A percentile compares a stretch with the other conserved stretches of the same genome.
Conservation (phyloP, 2,329 filamentous ascomycete genomes). For the Aspergillus clavatus region DNA sequence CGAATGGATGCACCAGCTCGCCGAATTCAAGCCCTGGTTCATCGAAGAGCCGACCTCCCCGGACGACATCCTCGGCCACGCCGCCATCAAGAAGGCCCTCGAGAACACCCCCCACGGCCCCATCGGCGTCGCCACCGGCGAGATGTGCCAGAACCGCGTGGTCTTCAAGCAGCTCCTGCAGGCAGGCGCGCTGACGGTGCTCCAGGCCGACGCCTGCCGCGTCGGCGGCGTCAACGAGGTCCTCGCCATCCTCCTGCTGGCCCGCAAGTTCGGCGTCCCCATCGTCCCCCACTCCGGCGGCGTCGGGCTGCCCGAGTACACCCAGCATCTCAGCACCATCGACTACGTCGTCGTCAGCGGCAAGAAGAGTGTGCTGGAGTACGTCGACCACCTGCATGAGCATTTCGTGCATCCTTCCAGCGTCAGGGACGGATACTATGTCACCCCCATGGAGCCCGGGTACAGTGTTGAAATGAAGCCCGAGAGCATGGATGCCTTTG, state of each 20-base stretch:
- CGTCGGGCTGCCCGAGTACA: slow-evolving; percentile 89
- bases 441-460: slow-evolving; percentile 74
- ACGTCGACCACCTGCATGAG: slow-evolving; percentile 89
- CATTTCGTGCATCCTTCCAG: slow-evolving; percentile 79
- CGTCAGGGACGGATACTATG: slow-evolving; percentile 81
- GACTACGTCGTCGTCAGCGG: slow-evolving; percentile 86
- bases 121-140: slow-evolving; percentile 83
- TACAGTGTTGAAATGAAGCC: slow-evolving; percentile 94
- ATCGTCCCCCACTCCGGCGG: slow-evolving; percentile 87
- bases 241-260: slow-evolving; percentile 81
- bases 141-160: slow-evolving; percentile 94
- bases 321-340: slow-evolving; percentile 85
- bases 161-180: slow-evolving; percentile 89
- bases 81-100: slow-evolving; percentile 75
- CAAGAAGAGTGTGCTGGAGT: slow-evolving; percentile 78
- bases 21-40: slow-evolving; percentile 78
- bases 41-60: slow-evolving; percentile 92
- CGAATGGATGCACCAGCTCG: slow-evolving; percentile 75
- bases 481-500: slow-evolving; percentile 75
- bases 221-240: slow-evolving; percentile 90
- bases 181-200: slow-evolving; percentile 75
- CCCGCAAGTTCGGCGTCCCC: slow-evolving; percentile 63
- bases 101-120: slow-evolving; percentile 49
- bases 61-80: slow-evolving; percentile 85
- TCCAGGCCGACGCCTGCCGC: slow-evolving; percentile 85